These are phyloP conservation scores for Pythium rishiriense DNA, from an alignment of 352 stramenopile species.

Conservation along the genomic window DNA sequence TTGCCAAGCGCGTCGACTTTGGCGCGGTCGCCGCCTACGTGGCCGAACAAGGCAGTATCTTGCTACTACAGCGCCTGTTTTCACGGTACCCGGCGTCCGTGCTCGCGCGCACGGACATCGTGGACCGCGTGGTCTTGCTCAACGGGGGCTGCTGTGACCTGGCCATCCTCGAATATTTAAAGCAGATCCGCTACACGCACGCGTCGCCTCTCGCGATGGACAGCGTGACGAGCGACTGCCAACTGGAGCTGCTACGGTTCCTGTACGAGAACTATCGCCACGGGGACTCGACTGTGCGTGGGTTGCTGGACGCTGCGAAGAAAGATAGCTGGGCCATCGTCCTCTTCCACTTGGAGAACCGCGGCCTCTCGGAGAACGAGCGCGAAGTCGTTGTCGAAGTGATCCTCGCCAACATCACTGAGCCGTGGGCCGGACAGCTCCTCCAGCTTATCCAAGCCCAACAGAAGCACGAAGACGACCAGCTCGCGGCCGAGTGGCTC, in stretches of 20 bases:
- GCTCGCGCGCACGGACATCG: neutral
- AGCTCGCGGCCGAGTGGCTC: constrained; percentile 5
- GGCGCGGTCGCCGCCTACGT: constrained; percentile 3
- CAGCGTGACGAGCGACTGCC: constrained; percentile 1
- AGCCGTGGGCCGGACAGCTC: neutral
- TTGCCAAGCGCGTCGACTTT: constrained; percentile 6
- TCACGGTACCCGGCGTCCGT: neutral
- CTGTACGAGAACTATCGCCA: constrained; percentile 4
- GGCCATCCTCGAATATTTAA: neutral
- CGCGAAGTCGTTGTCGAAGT: neutral
- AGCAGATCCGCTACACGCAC: constrained; percentile 6
- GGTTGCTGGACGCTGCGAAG: neutral
- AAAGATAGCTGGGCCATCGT: constrained; percentile 1
- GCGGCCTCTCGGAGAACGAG: neutral
- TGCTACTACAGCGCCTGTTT: constrained; percentile 1
- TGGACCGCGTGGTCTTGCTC: constrained; percentile 2
- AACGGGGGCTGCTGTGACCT: neutral
- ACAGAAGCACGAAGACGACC: neutral
- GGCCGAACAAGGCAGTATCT: constrained; percentile 3
- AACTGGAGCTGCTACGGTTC: constrained; percentile 1
- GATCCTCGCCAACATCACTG: neutral
- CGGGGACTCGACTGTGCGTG: neutral
- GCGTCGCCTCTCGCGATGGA: constrained; percentile 11
- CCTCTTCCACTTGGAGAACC: neutral
- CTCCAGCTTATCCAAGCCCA: neutral